Evolutionary conservation across 2,329 filamentous ascomycete genomes (phyloP).

Genomic region (Penicillium sp.): DNA sequence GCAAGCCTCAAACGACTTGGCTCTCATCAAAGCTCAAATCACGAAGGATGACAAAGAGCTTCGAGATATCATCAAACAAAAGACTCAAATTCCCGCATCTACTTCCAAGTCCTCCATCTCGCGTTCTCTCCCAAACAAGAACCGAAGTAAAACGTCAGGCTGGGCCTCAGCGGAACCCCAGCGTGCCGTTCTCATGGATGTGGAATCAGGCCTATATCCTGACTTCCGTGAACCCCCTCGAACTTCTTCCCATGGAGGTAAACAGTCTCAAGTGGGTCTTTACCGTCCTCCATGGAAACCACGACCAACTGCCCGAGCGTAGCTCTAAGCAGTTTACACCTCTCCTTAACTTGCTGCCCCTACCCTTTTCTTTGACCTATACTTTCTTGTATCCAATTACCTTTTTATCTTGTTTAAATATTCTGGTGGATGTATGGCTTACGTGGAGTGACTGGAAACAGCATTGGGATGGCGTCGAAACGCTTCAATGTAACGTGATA

Average conservation of each 20-base stretch:
- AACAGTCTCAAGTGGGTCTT: conserved; percentile 35
- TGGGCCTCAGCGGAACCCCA: conserved; percentile 46
- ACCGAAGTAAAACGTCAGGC: conserved; percentile 32
- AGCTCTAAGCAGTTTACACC: conserved; percentile 3
- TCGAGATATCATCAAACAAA: conserved; percentile 68
- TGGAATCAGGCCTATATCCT: conserved; percentile 41
- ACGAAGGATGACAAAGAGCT: conserved; percentile 74
- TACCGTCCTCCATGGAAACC: conserved; percentile 41
- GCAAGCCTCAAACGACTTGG: conserved; percentile 56
- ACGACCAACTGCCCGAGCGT: conserved; percentile 36
- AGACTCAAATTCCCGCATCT: conserved; percentile 45
- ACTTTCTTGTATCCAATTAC: conserved; percentile 29
- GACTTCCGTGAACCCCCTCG: conserved; percentile 33
- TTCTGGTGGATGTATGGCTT: conserved; percentile 19
- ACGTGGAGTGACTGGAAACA: conserved; percentile 22
- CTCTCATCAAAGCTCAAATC: conserved; percentile 85
- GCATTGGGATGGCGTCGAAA: conserved; percentile 39
- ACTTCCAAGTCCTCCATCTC: conserved; percentile 21
- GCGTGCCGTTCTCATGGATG: conserved; percentile 50
- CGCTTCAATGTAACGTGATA: conserved; percentile 14
- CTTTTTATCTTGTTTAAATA: conserved; percentile 18
- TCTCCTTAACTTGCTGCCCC: conserved; percentile 14
- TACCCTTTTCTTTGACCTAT: conserved; percentile 13
- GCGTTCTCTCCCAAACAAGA: conserved; percentile 27
- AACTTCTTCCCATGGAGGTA: conserved; percentile 29